Evolutionary conservation across 1,139 yeast species (phyloP), one percentile per base, ranked within the genome.

Genomic region (Taphrina confusa): DNA sequence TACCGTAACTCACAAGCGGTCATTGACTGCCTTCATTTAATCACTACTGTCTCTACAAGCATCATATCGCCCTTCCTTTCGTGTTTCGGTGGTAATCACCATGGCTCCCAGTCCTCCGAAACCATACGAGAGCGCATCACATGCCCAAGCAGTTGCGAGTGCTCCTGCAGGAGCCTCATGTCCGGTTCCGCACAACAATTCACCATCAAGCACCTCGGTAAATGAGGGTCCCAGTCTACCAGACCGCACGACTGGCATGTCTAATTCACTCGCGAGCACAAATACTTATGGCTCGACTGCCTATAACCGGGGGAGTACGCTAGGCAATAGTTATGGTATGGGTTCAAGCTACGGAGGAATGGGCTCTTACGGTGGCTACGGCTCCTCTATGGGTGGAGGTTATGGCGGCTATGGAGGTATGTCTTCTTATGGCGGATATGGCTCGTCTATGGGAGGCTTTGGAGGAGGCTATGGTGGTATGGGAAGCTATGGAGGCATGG

Each of bases 61-160:
- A n/a, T n/a, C n/a, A n/a, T n/a, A n/a, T n/a, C n/a, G n/a, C n/a
- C n/a, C n/a, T n/a, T n/a, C n/a, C n/a, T 37, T 18, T 25, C 14
- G 37, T 18, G 37, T 6, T 5, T 33, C 37, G 37, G n/a, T 33
- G 37, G 4, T 5, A 18, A 12, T 18, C 11, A 33, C 14, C 23
- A 40, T 42, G 47, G 47, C 47, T 27, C 58, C 58, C 6, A 54
- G 58, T 39, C 58, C 58, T 11, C 58, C 58, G 25, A 54, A 54
- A 34, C 58, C 58, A 1, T 54, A 54, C 36, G 58, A 54, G 30
- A 46, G 51, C 45, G 36, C 39, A 2, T 34, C 58, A 14, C 33
- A 45, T 28, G 49, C 50, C 12, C 51, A 45, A 16, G 50, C 51
- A 8, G 42, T 46, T 23, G 47, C 58, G 23, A 20, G 44, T n/a